A percentile compares a stretch with the other conserved stretches of the same genome.
Conservation (phyloP, 306 rosid species). For the Macrotyloma uniflorum region DNA sequence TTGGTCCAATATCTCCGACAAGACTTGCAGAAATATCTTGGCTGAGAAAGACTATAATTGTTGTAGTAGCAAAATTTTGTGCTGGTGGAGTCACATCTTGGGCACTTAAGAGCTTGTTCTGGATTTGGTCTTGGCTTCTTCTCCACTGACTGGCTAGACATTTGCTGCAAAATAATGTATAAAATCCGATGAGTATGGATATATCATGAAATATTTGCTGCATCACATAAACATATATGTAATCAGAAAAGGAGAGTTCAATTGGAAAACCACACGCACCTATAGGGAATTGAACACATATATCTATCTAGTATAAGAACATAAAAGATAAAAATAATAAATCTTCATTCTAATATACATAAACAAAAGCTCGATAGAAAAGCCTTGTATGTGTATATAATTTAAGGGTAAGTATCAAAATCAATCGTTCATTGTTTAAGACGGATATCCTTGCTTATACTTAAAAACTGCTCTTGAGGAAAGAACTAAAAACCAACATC, state of each 20-base stretch:
- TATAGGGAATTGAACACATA: too few relatives aligned
- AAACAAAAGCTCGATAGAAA: background rate
- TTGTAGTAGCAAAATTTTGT: constrained; percentile 98
- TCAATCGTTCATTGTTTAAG: background rate
- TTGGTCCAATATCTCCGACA: constrained; percentile 98
- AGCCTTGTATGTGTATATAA: background rate
- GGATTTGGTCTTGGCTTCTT: constrained; percentile 74
- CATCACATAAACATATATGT: background rate
- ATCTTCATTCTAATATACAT: background rate
- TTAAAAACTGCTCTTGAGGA: background rate
- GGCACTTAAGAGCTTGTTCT: constrained; percentile 85
- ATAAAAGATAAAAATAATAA: too few relatives aligned
- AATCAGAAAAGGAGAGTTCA: constrained; percentile 8
- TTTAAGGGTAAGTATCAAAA: background rate
- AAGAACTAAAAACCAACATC: background rate
- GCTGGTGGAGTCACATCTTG: constrained; percentile 89
- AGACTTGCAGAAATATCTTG: constrained; percentile 93
- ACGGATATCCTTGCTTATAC: background rate
- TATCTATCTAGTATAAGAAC: too few relatives aligned
- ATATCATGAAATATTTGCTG: background rate
- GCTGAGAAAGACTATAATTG: constrained; percentile 92
- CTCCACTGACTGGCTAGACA: constrained; percentile 63
- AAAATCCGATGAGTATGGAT: background rate
- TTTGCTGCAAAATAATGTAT: constrained; percentile 60
- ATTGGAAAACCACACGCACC: background rate